Evolutionary conservation across 345 rosid genomes (phyloP).

Genomic region (Lenwebbia sp.): DNA sequence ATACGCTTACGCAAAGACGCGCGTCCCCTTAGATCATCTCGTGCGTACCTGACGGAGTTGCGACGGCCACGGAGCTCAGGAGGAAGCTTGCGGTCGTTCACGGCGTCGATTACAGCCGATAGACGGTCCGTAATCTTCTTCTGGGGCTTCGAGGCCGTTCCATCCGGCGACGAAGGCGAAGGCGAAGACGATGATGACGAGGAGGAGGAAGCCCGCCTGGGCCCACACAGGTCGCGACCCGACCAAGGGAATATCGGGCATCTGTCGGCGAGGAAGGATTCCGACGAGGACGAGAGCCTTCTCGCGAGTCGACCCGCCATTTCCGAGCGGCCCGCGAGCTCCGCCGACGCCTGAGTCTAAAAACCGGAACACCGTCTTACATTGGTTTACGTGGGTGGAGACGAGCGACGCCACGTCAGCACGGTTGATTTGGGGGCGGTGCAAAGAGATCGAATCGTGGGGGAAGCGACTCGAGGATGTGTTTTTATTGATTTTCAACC

Average conservation of each 20-base stretch:
- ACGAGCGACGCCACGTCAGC: background rate
- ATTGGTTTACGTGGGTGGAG: background rate
- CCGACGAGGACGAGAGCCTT: slow-evolving; percentile 6
- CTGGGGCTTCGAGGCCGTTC: slow-evolving; percentile 23
- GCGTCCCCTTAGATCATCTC: background rate
- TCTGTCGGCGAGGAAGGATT: background rate
- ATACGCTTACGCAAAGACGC: background rate
- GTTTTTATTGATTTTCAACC: too few relatives aligned
- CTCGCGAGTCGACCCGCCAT: slow-evolving; percentile 25
- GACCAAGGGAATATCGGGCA: background rate
- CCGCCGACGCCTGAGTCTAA: background rate
- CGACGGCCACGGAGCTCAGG: slow-evolving; percentile 88
- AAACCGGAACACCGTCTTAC: background rate
- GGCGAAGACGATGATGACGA: slow-evolving; percentile 39
- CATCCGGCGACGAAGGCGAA: slow-evolving; percentile 30
- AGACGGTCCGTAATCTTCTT: slow-evolving; percentile 51
- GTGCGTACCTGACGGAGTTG: slow-evolving; percentile 44
- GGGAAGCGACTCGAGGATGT: too few relatives aligned
- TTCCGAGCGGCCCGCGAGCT: background rate
- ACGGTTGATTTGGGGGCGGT: too few relatives aligned
- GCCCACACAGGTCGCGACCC: background rate
- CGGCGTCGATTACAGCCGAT: slow-evolving; percentile 58
- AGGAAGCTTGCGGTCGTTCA: slow-evolving; percentile 78
- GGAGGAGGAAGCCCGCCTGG: background rate
- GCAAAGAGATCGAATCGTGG: too few relatives aligned